Base-by-base conservation (phyloP, 2,329 filamentous ascomycete species). In the Diaporthe aspalathi region DNA sequence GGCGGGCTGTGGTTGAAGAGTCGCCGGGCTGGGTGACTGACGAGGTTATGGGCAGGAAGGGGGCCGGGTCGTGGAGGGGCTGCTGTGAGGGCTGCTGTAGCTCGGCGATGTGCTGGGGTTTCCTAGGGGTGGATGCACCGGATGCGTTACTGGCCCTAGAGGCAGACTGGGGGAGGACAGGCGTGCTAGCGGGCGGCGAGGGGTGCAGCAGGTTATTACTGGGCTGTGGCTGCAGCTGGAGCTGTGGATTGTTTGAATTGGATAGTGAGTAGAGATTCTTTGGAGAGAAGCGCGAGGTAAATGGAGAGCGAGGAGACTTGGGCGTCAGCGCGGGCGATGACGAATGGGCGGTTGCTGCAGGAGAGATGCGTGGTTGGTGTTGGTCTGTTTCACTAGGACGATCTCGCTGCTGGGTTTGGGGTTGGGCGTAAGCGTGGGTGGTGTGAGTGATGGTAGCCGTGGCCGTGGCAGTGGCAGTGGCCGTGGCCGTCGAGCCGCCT, bases 291-390 rank as follows among this genome's bases (percentile, higher is more conserved):
- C 81, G 82, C 74, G 85, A 84, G 73, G 84, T 82, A 74, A 86
- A 84, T 73, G 84, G 84, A 69, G 84, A 83, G 70, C 79, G 79
- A 62, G 82, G 81, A 67, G 84, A 84, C 76, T 81, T 82, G 71
- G 84, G 83, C 72, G 84, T 86, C 73, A 79, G 78, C 75, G 84
- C 82, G 71, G 84, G 83, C 72, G 84, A 86, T 73, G 79, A 78
- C 75, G 84, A 82, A 76, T 81, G 82, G 74, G 81, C 43, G 38
- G 67, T 29, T 40, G 71, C 56, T 57, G 57, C 75, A 67, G 80
- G 77, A 68, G 78, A 79, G 72, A 76, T 75, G 40, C 63, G 67
- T 43, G 53, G 53, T 35, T 38, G 65, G 29, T 60, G 67, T 65
- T 68, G 71, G 47, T 56, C 68, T 73, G 71, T 71, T 73, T 73